Evolutionary conservation across 1,284 basidiomycete genomes (phyloP).

Genomic region (Cryptococcus floricola): DNA sequence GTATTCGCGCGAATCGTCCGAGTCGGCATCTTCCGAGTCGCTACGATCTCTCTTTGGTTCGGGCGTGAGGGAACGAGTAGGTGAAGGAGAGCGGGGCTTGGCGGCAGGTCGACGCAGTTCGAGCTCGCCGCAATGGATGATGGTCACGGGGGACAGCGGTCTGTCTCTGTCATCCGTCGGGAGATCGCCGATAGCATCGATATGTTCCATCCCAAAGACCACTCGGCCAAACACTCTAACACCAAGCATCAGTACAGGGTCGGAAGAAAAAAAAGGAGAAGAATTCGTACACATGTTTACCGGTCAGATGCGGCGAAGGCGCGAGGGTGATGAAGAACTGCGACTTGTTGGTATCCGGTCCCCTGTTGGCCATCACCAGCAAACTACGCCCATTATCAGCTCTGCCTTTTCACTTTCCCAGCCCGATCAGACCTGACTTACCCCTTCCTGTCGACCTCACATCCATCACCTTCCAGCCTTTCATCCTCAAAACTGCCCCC

Average conservation of each 20-base stretch:
- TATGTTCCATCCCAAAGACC: constrained; percentile 50
- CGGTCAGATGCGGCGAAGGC: constrained; percentile 48
- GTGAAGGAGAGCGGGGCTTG: constrained; percentile 8
- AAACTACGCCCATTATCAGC: constrained; percentile 22
- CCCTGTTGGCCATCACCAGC: constrained; percentile 62
- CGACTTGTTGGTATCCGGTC: constrained; percentile 57
- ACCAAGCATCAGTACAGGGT: background rate
- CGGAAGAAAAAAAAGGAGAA: background rate
- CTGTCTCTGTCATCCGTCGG: constrained; percentile 53
- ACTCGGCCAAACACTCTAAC: constrained; percentile 52
- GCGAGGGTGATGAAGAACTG: constrained; percentile 52
- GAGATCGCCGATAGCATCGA: constrained; percentile 50
- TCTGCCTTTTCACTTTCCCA: background rate
- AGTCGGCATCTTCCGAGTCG: constrained; percentile 10
- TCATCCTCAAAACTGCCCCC: constrained; percentile 48
- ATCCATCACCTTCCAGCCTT: constrained; percentile 37
- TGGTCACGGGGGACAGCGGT: constrained; percentile 66
- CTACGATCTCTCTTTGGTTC: background rate
- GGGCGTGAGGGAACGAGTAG: constrained; percentile 16
- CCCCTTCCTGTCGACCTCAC: constrained; percentile 46
- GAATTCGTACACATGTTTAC: constrained; percentile 53
- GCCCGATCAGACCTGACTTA: no score
- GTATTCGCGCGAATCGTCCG: constrained; percentile 17
- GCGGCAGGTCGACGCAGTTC: constrained; percentile 57
- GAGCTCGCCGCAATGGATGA: constrained; percentile 79